Base-by-base conservation (phyloP, 1,284 basidiomycete genomes). In the Ustilago loliicola region DNA sequence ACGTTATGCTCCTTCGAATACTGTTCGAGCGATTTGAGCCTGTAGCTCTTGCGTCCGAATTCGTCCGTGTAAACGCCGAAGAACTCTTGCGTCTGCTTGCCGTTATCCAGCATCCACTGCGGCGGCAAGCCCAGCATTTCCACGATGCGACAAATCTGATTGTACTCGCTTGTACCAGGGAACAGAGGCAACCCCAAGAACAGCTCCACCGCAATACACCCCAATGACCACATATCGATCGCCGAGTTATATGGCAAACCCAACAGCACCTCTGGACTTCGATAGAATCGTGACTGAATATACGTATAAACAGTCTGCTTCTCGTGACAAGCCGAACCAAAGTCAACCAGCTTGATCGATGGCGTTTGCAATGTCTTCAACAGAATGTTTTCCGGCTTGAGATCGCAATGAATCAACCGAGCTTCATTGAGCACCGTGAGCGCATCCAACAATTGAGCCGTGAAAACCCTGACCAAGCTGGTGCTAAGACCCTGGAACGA, bases 241-340 rank as follows among this genome's bases (percentile, higher is more conserved):
- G 94, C 90, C 17, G 95, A 92, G 36, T 93, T 96, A 87, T 99
- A 99, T 4, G 96, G 92, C 85, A 98, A 91, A 25, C 96, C 96
- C 25, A 99, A 90, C 17, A 99, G 89, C 29, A 99, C 97, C 88
- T 99, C 97, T 5, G 96, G 97, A 4, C 94, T 97, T 47, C 97
- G 93, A 87, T 99, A 99, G 89, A 99, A 99, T 56, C 96, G 91
- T 10, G 96, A 98, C 86, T 99, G 96, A 86, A 99, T 99, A 88
- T 99, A 99, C 2, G 97, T 99, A 87, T 99, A 99, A 52, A 99
- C 96, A 6, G 96, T 99, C 88, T 98, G 95, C 82, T 94, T 92
- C 87, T 98, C 97, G 87, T 98, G 95, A 86, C 97, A 99, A 21
- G 96, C 95, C 21, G 96, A 98, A 56, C 96, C 97, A 88, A 98